Base-by-base conservation (phyloP, 176 grass and related monocot species). In the Eragrostis nindensis region DNA sequence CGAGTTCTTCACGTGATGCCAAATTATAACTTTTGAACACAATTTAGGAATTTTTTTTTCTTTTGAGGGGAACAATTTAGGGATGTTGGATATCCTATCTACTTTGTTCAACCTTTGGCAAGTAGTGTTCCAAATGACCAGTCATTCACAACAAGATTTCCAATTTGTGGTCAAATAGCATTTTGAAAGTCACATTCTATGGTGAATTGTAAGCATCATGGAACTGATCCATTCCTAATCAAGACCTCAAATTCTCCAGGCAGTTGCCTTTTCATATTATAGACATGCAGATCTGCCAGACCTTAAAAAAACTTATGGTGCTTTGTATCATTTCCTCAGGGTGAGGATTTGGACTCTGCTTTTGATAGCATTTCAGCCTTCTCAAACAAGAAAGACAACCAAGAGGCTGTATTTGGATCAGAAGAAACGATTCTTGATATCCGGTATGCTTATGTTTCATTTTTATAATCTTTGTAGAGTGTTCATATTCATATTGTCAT, bases 301-400 rank as follows among this genome's bases (percentile, higher is more conserved):
- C 71, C 7, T 75, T 47, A 75, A 77, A 65, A n/a, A n/a, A 39
- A 84, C 53, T 64, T 79, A 45, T 30, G 54, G 21, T 24, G 0
- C 6, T 15, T 2, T 84, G 6, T 40, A 79, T 49, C 9, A 29
- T 77, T 84, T 67, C 79, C 19, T 81, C 76, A 98, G 94, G 96
- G 96, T 61, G 96, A 93, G 52, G 96, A 98, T 73, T 86, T 98
- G 86, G 88, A 98, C 90, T 95, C 96, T 84, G 92, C 96, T 70
- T 98, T 98, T 88, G 90, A 95, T 73, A 98, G 96, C 71, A 98
- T 98, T 88, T 98, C 96, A 17, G 96, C 96, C 55, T 98, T 98
- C 87, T 92, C 95, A 82, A 89, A 68, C 66, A 95, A 91, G 81
- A 86, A 86, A 72, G 92, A 95, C 63, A 95, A 98, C 49, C 92